These are phyloP conservation scores for Xylariaceae sp. DNA, from an alignment of 2,329 filamentous ascomycete species.

Conservation along the genomic window DNA sequence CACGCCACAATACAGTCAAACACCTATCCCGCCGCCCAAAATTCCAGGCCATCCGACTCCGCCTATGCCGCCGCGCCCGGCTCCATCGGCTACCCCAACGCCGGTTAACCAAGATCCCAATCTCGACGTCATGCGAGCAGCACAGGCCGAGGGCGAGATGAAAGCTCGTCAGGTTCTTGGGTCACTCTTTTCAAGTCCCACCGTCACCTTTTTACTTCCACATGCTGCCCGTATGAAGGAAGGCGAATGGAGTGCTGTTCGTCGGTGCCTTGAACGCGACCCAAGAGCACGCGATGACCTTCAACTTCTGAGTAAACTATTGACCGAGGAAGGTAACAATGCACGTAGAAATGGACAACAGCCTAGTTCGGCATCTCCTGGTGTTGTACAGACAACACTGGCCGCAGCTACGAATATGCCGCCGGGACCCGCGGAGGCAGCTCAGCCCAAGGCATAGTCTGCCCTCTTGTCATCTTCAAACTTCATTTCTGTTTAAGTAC, in stretches of 20 bases:
- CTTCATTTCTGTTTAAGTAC: conserved; percentile 1
- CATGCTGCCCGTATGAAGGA: conserved; percentile 69
- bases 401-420: conserved; percentile 31
- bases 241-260: conserved; percentile 75
- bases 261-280: conserved; percentile 67
- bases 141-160: conserved; percentile 55
- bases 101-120: conserved; percentile 39
- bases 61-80: conserved; percentile 22
- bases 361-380: conserved; percentile 29
- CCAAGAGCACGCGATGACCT: conserved; percentile 67
- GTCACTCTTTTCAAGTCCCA: conserved; percentile 62
- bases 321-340: conserved; percentile 52
- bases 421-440: conserved; percentile 19
- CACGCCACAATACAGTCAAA: conserved; percentile 36
- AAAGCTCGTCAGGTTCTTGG: conserved; percentile 68
- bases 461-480: not conserved
- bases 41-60: conserved; percentile 37
- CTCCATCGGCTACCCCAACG: conserved; percentile 15
- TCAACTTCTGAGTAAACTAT: conserved; percentile 55
- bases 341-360: conserved; percentile 33
- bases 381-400: conserved; percentile 37
- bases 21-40: conserved; percentile 37
- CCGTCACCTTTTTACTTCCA: conserved; percentile 69
- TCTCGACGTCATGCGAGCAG: conserved; percentile 43
- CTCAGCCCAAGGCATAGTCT: conserved; percentile 29